Base-by-base conservation (phyloP, 2,329 filamentous ascomycete genomes). In the Beauveria medogensis region DNA sequence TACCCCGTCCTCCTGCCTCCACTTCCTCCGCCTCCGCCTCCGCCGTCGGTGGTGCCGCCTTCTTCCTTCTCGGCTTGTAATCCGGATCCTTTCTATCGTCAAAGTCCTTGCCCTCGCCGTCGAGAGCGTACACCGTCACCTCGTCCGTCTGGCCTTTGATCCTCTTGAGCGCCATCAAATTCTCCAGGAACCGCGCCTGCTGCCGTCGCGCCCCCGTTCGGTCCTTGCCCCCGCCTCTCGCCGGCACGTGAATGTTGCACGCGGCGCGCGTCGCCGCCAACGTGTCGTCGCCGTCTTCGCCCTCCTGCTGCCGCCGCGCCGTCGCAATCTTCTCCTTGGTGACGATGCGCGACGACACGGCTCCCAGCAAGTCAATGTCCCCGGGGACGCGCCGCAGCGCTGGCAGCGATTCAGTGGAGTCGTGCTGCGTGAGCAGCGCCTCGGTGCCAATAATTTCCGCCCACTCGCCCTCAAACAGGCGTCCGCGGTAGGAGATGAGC, bases 391-490 rank as follows among this genome's bases (percentile, higher is more conserved):
- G 48, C n/a, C 79, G 81, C 44, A 82, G 70, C 9, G 73, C 72
- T 3, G 81, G 80, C 2, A 81, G 71, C 9, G 71, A 26, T 12
- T 71, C 67, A 6, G 28, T 16, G 26, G 81, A 43, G 84, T 87
- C 60, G 84, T 77, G 62, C 92, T 81, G 63, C 88, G 85, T n/a
- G 85, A 81, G 55, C 83, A 96, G 82, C 65, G 92, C 77, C 66
- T 95, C 91, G 0, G 92, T 96, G 41, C 93, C 93, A 48, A 96
- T 83, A 63, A 91, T 88, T 63, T 90, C 85, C 12, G 85, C 83
- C 93, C 93, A 97, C 51, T 84, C 77, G 65, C 91, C 93, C 64
- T 85, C 86, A 70, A 92, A 94, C 24, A 95, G 77, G 64, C 87
- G 84, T 34, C 89, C 89, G 62, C 88, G 82, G 74, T 95, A 95